A percentile compares a stretch with the other conserved stretches of the same genome.
Evolutionary conservation across 176 grass and related monocot species (phyloP).

Genomic region (Luzula sylvatica): DNA sequence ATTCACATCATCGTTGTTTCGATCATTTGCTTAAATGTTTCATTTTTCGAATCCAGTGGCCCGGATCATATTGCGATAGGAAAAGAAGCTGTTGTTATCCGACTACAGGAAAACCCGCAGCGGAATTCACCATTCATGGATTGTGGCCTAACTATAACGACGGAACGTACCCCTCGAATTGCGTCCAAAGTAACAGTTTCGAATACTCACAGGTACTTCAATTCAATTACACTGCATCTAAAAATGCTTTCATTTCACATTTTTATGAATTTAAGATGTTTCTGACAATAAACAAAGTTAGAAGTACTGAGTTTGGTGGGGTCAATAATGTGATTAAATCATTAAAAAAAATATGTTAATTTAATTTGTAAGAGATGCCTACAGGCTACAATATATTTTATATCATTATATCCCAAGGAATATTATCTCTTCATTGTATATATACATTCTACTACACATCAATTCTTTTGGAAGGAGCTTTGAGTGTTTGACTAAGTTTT

Average conservation of each 20-base stretch:
- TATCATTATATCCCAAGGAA: slow-evolving; percentile 8
- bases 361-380: neutral
- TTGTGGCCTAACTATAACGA: slow-evolving; percentile 72
- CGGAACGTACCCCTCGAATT: slow-evolving; percentile 26
- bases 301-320: too few relatives aligned
- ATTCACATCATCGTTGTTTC: too few relatives aligned
- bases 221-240: too few relatives aligned
- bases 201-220: slow-evolving; percentile 9
- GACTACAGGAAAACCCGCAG: slow-evolving; percentile 39
- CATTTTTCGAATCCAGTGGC: slow-evolving; percentile 39
- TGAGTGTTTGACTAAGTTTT: too few relatives aligned
- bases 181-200: slow-evolving; percentile 1
- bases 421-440: neutral
- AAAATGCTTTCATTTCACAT: too few relatives aligned
- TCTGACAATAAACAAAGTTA: too few relatives aligned
- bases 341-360: too few relatives aligned
- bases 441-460: neutral
- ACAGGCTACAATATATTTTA: neutral
- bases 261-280: too few relatives aligned
- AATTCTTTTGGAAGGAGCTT: too few relatives aligned
- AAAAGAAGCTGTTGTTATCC: slow-evolving; percentile 47
- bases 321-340: too few relatives aligned
- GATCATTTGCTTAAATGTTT: neutral
- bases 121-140: slow-evolving; percentile 69
- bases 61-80: slow-evolving; percentile 60